A percentile compares a stretch with the other conserved stretches of the same genome.
Evolutionary conservation across 768 basidiomycete genomes (phyloP).

Genomic region (Kwoniella dendrophila): DNA sequence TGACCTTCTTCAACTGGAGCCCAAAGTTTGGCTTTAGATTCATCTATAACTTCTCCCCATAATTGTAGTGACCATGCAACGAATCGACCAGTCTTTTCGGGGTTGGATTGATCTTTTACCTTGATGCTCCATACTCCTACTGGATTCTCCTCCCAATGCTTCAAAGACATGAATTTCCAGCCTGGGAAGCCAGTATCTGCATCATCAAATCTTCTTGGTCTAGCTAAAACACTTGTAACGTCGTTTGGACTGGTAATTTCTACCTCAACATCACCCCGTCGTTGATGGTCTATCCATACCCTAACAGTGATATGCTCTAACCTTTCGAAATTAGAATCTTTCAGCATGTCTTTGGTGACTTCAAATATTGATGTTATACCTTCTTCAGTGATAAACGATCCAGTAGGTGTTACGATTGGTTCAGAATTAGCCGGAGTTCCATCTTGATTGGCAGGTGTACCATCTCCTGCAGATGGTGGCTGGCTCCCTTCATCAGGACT

Average conservation of each 20-base stretch:
- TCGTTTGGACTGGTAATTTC: constrained; percentile 82
- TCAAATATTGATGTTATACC: constrained; percentile 70
- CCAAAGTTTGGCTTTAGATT: constrained; percentile 67
- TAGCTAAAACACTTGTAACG: constrained; percentile 79
- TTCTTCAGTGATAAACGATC: constrained; percentile 62
- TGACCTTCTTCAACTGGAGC: constrained; percentile 52
- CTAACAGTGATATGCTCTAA: constrained; percentile 90
- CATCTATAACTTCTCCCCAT: constrained; percentile 84
- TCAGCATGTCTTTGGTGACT: constrained; percentile 69
- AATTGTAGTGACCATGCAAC: constrained; percentile 89
- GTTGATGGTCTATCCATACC: constrained; percentile 87
- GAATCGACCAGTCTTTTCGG: constrained; percentile 66
- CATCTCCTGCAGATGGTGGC: not conserved
- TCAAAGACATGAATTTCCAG: constrained; percentile 98
- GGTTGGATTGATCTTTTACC: constrained; percentile 77
- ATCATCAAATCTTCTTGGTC: constrained; percentile 67
- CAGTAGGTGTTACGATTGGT: constrained; percentile 64
- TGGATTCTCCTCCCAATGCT: constrained; percentile 97
- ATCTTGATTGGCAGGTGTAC: constrained; percentile 11
- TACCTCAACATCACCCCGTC: constrained; percentile 90
- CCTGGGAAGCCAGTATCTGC: constrained; percentile 76
- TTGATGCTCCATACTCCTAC: constrained; percentile 85
- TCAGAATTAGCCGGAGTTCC: constrained; percentile 15
- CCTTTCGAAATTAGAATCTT: constrained; percentile 74
- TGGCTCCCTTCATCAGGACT: not conserved